These are phyloP conservation scores for Ailanthus altissimus DNA, from an alignment of 345 rosid species.

Conservation along the genomic window DNA sequence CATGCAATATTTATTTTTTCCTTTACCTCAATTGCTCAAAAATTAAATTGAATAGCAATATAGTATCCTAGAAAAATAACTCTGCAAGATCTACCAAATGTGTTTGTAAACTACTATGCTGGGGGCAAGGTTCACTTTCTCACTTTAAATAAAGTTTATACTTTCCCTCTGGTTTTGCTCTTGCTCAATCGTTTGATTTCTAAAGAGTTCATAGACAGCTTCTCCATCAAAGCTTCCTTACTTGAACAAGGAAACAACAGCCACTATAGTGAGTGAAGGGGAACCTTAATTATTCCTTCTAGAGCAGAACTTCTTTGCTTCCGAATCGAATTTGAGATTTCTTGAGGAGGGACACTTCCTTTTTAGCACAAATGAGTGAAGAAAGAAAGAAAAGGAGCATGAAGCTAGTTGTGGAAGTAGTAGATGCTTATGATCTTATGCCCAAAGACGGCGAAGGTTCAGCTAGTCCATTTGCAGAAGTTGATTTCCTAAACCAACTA, in stretches of 20 bases:
- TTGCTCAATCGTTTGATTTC: constrained; percentile 1
- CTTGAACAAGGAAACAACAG: constrained; percentile 32
- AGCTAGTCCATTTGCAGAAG: constrained; percentile 50
- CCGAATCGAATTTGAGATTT: constrained; percentile 42
- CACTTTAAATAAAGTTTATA: constrained; percentile 29
- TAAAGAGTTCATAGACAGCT: constrained; percentile 31
- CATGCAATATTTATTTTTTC: neutral
- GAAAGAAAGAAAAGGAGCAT: constrained; percentile 36
- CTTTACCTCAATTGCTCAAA: neutral
- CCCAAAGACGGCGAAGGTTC: constrained; percentile 59
- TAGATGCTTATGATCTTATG: constrained; percentile 58
- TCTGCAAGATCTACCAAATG: neutral
- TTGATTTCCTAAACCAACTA: constrained; percentile 48
- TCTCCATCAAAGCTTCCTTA: constrained; percentile 61
- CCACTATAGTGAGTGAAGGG: constrained; percentile 1
- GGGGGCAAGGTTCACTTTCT: constrained; percentile 6
- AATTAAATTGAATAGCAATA: neutral
- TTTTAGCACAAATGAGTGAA: constrained; percentile 32
- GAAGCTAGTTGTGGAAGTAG: constrained; percentile 49
- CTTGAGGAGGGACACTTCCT: constrained; percentile 37
- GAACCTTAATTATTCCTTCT: constrained; percentile 25
- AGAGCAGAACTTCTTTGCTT: constrained; percentile 59
- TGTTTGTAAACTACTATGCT: neutral
- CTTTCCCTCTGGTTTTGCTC: constrained; percentile 36
- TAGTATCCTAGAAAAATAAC: neutral